phyloP scores from a whole-genome alignment of 1,284 basidiomycete species.

The Ustilago trichophora region DNA sequence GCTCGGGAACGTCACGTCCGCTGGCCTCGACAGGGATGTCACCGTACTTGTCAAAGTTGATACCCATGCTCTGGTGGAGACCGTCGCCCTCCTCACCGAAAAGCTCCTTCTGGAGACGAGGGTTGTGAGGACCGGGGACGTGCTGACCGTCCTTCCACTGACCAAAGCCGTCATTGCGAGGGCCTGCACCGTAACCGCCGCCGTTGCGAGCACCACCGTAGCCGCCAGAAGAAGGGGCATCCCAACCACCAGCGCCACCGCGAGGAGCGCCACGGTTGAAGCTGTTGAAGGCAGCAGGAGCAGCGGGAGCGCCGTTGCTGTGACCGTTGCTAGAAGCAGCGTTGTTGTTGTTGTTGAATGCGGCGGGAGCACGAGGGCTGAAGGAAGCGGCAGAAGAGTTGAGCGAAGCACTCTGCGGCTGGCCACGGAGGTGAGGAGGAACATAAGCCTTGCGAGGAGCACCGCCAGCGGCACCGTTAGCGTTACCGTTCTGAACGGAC shows the following conservation, averaged over 20 bases:
- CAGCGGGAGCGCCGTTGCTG: slow-evolving; percentile 34
- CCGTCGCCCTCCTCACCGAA: slow-evolving; percentile 86
- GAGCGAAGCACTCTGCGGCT: slow-evolving; percentile 57
- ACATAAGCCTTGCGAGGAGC: slow-evolving; percentile 83
- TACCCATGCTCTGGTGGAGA: slow-evolving; percentile 83
- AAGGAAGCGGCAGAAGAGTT: slow-evolving; percentile 46
- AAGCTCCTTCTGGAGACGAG: slow-evolving; percentile 91
- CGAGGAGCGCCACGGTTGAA: slow-evolving; percentile 53
- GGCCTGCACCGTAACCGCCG: slow-evolving; percentile 47
- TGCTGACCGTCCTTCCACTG: slow-evolving; percentile 91
- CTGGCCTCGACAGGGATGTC: slow-evolving; percentile 99
- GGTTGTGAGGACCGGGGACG: slow-evolving; percentile 80
- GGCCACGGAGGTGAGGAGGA: slow-evolving; percentile 84
- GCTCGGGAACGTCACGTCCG: slow-evolving; percentile 92
- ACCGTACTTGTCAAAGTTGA: slow-evolving; percentile 99
- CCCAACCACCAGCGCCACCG: slow-evolving; percentile 52
- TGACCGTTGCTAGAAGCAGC: slow-evolving; percentile 19
- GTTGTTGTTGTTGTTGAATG: slow-evolving; percentile 43
- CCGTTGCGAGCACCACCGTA: slow-evolving; percentile 48
- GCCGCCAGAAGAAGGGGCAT: slow-evolving; percentile 33
- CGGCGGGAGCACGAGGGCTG: slow-evolving; percentile 49
- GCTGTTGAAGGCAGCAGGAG: slow-evolving; percentile 54
- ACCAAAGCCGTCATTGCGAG: slow-evolving; percentile 71
- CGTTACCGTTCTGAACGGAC: slow-evolving; percentile 51
- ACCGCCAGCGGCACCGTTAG: slow-evolving; percentile 61